Percentiles rank a stretch among this genome's conserved stretches.
Conservation (phyloP, 2,329 filamentous ascomycete species). For the Dothideomycetidae sp. region DNA sequence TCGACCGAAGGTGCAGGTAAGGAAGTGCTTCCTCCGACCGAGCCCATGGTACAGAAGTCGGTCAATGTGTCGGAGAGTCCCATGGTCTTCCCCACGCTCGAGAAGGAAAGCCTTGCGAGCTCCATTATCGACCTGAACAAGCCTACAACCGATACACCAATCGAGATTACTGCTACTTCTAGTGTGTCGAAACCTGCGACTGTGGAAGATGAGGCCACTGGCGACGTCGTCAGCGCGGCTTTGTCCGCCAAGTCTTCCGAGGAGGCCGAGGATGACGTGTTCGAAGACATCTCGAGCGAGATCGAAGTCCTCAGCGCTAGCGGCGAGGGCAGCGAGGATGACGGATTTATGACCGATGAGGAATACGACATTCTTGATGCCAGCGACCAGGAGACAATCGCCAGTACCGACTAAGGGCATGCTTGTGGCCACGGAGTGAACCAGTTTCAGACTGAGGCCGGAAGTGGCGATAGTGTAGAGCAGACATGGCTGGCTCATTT, state of each 20-base stretch:
- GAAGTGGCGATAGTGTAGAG: too few species aligned
- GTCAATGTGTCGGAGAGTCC: conserved; percentile 36
- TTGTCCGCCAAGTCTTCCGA: conserved; percentile 18
- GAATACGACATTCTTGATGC: conserved; percentile 97
- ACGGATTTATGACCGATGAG: conserved; percentile 86
- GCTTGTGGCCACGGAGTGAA: neutral
- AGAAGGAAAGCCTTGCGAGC: conserved; percentile 76
- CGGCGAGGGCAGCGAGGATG: conserved; percentile 50
- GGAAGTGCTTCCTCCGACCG: conserved; percentile 22
- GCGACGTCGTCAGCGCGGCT: conserved; percentile 10
- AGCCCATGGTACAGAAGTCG: conserved; percentile 19
- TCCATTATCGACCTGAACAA: conserved; percentile 49
- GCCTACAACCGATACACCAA: conserved; percentile 44
- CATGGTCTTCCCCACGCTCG: conserved; percentile 95
- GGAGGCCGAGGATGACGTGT: conserved; percentile 24
- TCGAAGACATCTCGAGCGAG: conserved; percentile 40
- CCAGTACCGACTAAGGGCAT: conserved; percentile 11
- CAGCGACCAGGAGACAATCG: conserved; percentile 62
- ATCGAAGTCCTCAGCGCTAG: conserved; percentile 32
- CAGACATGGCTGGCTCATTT: too few species aligned
- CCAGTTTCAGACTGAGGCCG: too few species aligned
- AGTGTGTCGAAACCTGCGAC: conserved; percentile 5
- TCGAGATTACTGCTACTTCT: conserved; percentile 25
- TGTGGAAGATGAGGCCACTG: conserved; percentile 6
- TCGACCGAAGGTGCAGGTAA: neutral